A percentile compares a stretch with the other conserved stretches of the same genome.
Conservation (phyloP, 1,139 yeast genomes). For the Eremothecium cymbalariae region DNA sequence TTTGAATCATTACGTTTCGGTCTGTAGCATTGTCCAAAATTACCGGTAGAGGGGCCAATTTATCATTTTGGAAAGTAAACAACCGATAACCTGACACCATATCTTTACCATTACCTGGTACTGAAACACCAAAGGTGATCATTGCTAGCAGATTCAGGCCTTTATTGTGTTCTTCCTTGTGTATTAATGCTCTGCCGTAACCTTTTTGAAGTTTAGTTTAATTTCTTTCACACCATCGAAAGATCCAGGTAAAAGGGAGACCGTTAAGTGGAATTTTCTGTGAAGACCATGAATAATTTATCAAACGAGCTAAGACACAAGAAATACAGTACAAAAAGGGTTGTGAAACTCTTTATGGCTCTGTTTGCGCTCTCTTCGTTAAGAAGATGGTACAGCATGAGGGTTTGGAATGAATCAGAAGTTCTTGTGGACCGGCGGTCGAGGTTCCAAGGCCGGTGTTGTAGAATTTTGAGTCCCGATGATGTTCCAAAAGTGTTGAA, state of each 20-base stretch:
- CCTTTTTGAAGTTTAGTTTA: no score
- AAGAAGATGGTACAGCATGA: background rate
- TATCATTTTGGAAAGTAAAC: slow-evolving; percentile 15
- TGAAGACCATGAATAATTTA: no score
- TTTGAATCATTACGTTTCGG: slow-evolving; percentile 17
- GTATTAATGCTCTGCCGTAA: no score
- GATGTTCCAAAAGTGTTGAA: slow-evolving; percentile 38
- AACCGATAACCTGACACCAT: slow-evolving; percentile 21
- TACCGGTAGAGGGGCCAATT: slow-evolving; percentile 10
- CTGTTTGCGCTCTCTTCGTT: background rate
- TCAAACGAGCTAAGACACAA: no score
- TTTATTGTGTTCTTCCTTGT: no score
- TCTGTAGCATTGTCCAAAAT: slow-evolving; percentile 12
- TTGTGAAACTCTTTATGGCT: no score
- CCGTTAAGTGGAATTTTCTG: no score
- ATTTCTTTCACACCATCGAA: no score
- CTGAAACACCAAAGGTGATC: slow-evolving; percentile 22
- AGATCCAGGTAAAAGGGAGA: no score
- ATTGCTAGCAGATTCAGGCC: no score
- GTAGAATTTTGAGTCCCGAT: slow-evolving; percentile 31
- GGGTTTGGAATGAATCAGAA: slow-evolving; percentile 35
- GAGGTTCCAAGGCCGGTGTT: slow-evolving; percentile 53
- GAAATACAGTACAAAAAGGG: no score
- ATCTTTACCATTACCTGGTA: slow-evolving; percentile 20
- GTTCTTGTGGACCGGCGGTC: slow-evolving; percentile 43